Percentiles rank a stretch among this genome's conserved stretches.
phyloP scores from a whole-genome alignment of 345 rosid genomes.

The Geranium rotundifolium region DNA sequence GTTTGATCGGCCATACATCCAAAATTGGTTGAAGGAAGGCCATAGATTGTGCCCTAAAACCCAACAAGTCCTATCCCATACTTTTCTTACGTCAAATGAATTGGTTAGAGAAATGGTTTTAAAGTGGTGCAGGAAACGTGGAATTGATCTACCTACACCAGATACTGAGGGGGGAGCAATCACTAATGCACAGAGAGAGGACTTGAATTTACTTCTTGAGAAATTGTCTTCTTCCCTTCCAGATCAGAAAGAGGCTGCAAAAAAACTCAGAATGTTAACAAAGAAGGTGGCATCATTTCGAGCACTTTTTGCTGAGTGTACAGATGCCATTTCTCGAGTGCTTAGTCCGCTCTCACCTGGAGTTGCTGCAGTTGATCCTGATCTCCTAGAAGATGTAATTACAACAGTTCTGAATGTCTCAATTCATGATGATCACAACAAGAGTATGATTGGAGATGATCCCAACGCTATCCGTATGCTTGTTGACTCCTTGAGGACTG shows the following conservation, averaged over 20 bases:
- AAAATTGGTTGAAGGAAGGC: constrained; percentile 1
- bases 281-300: not conserved
- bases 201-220: not conserved
- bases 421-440: not conserved
- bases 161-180: not conserved
- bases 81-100: not conserved
- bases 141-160: not conserved
- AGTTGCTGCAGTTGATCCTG: not conserved
- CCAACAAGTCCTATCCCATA: not conserved
- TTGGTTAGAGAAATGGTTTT: not conserved
- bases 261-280: not conserved
- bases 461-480: not conserved
- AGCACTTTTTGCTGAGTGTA: not conserved
- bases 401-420: not conserved
- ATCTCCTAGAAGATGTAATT: not conserved
- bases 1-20: constrained; percentile 1
- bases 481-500: not conserved
- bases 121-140: not conserved
- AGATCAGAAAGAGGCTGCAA: not conserved
- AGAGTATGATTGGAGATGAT: not conserved
- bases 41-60: not conserved
- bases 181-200: not conserved
- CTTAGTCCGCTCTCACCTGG: not conserved
- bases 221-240: not conserved
- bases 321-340: not conserved